Evolutionary conservation across 768 basidiomycete genomes (phyloP), one percentile per base, ranked within the genome.

Genomic region (Pleurotus tuoliensis): DNA sequence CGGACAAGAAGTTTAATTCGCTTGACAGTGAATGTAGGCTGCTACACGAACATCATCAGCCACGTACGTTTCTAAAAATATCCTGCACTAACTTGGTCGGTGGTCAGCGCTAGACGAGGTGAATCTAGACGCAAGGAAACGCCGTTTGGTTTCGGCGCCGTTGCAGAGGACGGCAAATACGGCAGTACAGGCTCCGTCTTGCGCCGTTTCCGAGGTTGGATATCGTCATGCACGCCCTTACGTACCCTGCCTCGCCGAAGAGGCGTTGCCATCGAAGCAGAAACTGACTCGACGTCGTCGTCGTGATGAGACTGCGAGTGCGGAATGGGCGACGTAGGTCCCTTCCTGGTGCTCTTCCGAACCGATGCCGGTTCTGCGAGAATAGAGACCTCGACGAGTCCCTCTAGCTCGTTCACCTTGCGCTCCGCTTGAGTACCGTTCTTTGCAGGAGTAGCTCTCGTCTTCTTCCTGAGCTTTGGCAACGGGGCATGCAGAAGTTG

Each of bases 1-100:
- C 86, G 80, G 12, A 92, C 86, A 47, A 90, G 78, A 56, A 88
- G 74, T 62, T 78, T 82, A 47, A 91, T 76, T 52, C 90, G 83
- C 65, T 80, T 84, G 56, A 90, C n/a, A n/a, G n/a, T n/a, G n/a
- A n/a, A n/a, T n/a, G n/a, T 20, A 20, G 20, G 20, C 20, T 13
- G 47, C 22, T 48, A 4, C 15, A 48, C 0, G 11, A n/a, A 7
- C 15, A 3, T n/a, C 24, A 13, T 44, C 20, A 44, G 20, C 41
- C 9, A 5, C 41, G 20, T 13, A 24, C 2, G 5, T 11, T 9
- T 3, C 47, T n/a, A 4, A 34, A n/a, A n/a, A 48, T 9, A 34
- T 12, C 11, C 24, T 48, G 47, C 8, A 48, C 22, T 48, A 16
- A 34, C 22, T 13, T 7, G 16, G n/a, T 48, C 3, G 5, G 57